Conservation (phyloP, 1,284 basidiomycete species). For the Irpex rosettiformis region DNA sequence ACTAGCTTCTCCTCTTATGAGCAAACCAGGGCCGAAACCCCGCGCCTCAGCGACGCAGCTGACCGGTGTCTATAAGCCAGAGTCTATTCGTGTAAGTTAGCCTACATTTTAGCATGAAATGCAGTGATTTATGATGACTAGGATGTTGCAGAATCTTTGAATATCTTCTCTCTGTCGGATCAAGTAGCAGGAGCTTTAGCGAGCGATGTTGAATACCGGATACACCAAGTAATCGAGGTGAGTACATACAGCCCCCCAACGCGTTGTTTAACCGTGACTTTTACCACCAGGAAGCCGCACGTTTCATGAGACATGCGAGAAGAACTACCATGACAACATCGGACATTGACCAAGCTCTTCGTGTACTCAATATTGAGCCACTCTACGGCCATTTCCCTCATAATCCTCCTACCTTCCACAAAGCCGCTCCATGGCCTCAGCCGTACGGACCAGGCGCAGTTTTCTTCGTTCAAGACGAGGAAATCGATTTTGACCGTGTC, state of each 20-base stretch:
- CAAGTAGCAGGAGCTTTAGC: slow-evolving; percentile 83
- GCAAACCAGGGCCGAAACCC: slow-evolving; percentile 12
- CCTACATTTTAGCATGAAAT: neutral
- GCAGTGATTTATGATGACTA: slow-evolving; percentile 28
- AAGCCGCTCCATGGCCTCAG: slow-evolving; percentile 66
- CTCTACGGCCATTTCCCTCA: slow-evolving; percentile 76
- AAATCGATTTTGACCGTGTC: slow-evolving; percentile 94
- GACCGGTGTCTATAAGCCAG: slow-evolving; percentile 63
- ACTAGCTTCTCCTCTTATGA: no score
- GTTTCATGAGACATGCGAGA: slow-evolving; percentile 94
- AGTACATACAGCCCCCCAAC: slow-evolving; percentile 13
- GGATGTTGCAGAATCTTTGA: slow-evolving; percentile 92
- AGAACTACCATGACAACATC: slow-evolving; percentile 83
- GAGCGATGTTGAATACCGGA: slow-evolving; percentile 94
- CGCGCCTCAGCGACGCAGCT: slow-evolving; percentile 30
- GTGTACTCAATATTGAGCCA: slow-evolving; percentile 92
- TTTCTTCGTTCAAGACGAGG: slow-evolving; percentile 95
- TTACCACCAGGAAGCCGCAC: slow-evolving; percentile 79
- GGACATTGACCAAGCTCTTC: slow-evolving; percentile 92
- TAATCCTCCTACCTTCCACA: slow-evolving; percentile 71
- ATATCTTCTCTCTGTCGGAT: slow-evolving; percentile 79
- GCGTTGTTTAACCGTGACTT: neutral
- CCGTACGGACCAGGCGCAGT: slow-evolving; percentile 61
- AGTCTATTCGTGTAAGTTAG: slow-evolving; percentile 53
- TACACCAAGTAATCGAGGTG: slow-evolving; percentile 92